A percentile compares a stretch with the other conserved stretches of the same genome.
Conservation (phyloP, 768 basidiomycete genomes). For the Suillus bovinus region DNA sequence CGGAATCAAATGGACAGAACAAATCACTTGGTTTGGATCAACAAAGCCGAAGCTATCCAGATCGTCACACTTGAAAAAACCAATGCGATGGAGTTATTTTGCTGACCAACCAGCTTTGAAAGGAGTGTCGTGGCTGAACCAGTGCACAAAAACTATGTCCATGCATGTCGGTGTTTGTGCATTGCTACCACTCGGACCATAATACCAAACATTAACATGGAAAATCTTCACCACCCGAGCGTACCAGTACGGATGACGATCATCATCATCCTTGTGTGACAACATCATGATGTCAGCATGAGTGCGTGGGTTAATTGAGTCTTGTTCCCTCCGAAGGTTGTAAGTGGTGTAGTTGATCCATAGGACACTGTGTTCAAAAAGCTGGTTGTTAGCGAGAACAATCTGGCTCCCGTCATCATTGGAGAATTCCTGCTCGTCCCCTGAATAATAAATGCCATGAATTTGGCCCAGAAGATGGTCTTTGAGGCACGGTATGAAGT, state of each 20-base stretch:
- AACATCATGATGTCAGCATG: not conserved
- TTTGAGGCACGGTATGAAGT: no score
- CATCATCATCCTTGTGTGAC: not conserved
- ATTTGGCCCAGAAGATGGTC: no score
- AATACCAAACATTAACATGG: not conserved
- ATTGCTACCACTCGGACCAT: not conserved
- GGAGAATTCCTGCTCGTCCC: not conserved
- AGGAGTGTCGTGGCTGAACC: slow-evolving; percentile 33
- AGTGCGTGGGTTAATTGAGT: not conserved
- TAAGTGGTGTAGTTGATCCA: not conserved
- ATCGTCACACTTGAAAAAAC: slow-evolving; percentile 10
- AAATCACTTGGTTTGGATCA: slow-evolving; percentile 31
- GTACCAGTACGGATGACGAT: not conserved
- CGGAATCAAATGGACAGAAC: not conserved
- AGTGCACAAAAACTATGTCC: slow-evolving; percentile 37
- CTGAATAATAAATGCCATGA: not conserved
- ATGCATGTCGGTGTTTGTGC: not conserved
- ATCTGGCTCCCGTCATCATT: not conserved
- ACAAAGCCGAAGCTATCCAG: slow-evolving; percentile 43
- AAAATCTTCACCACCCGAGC: not conserved
- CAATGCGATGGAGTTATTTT: slow-evolving; percentile 35
- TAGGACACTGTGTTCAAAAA: not conserved
- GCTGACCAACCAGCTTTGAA: slow-evolving; percentile 26
- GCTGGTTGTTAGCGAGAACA: not conserved
- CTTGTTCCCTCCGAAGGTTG: not conserved